These are phyloP conservation scores for Clarireedia hainanense DNA, from an alignment of 2,329 filamentous ascomycete genomes.

Conservation along the genomic window DNA sequence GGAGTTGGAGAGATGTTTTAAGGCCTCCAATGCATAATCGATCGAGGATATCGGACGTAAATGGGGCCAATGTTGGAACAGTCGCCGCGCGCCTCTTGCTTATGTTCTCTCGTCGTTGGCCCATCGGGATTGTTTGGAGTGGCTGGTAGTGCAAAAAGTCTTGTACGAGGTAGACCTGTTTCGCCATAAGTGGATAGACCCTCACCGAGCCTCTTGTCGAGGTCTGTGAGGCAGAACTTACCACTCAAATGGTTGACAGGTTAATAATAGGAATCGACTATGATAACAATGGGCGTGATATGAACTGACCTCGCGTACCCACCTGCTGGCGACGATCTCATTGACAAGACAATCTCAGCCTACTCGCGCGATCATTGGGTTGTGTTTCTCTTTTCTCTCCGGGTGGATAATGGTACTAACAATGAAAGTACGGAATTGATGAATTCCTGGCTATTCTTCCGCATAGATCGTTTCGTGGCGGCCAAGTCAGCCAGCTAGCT, in stretches of 20 bases:
- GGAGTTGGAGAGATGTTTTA: not conserved
- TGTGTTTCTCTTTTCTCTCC: not conserved
- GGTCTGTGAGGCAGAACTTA: too few species aligned
- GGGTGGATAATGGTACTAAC: not conserved
- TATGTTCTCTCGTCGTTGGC: not conserved
- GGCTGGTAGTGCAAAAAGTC: not conserved
- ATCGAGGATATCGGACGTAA: conserved; percentile 4
- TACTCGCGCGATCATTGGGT: not conserved
- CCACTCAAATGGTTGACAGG: conserved; percentile 1
- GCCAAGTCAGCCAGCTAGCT: not conserved
- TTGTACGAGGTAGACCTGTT: not conserved
- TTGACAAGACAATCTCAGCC: too few species aligned
- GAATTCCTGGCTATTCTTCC: not conserved
- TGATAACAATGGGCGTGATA: too few species aligned
- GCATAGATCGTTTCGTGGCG: not conserved
- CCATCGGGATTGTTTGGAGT: not conserved
- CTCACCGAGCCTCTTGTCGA: too few species aligned
- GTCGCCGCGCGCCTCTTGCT: conserved; percentile 8
- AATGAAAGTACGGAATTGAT: not conserved
- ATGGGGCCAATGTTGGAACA: conserved; percentile 6
- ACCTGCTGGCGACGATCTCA: too few species aligned
- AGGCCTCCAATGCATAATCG: conserved; percentile 4
- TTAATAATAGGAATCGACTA: not conserved
- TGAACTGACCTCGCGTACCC: too few species aligned
- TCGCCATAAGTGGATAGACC: too few species aligned